A percentile compares a stretch with the other conserved stretches of the same genome.
phyloP scores from a whole-genome alignment of 208 protist species.

The Wallacemonas collosoma region DNA sequence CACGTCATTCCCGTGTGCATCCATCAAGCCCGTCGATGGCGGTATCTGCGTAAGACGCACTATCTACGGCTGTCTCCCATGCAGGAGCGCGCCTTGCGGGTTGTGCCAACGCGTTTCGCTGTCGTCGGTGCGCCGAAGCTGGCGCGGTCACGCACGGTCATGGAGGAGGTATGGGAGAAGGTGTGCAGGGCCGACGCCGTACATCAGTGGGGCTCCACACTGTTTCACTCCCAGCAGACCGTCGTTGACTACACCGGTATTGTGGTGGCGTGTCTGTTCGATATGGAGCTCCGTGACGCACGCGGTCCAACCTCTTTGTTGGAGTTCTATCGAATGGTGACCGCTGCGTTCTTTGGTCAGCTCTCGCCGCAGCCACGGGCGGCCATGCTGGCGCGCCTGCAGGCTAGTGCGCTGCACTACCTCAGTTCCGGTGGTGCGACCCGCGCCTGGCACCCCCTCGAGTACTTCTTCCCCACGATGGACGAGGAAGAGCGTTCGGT shows the following conservation, averaged over 20 bases:
- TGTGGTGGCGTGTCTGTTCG: neutral
- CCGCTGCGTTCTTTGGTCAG: conserved; percentile 2
- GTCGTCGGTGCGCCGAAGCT: neutral
- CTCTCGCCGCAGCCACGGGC: neutral
- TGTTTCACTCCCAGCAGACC: neutral
- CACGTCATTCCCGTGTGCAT: conserved; percentile 17
- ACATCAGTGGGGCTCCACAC: neutral
- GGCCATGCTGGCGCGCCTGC: neutral
- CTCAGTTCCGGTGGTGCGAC: conserved; percentile 1
- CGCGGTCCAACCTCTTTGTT: neutral
- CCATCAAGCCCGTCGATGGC: conserved; percentile 18
- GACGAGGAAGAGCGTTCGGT: neutral
- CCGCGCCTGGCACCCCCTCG: conserved; percentile 5
- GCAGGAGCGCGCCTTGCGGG: conserved; percentile 9
- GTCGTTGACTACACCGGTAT: conserved; percentile 11
- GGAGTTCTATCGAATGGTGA: neutral
- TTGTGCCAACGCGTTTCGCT: conserved; percentile 5
- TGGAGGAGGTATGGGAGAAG: conserved; percentile 9
- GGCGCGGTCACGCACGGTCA: neutral
- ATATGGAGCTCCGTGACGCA: conserved; percentile 1
- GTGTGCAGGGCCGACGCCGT: conserved; percentile 1
- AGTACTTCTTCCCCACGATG: conserved; percentile 17
- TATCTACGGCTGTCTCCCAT: neutral
- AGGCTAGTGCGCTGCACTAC: conserved; percentile 9
- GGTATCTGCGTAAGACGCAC: conserved; percentile 10